These are phyloP conservation scores for Ceratonia siliqua DNA, from an alignment of 306 rosid genomes.

Conservation along the genomic window DNA sequence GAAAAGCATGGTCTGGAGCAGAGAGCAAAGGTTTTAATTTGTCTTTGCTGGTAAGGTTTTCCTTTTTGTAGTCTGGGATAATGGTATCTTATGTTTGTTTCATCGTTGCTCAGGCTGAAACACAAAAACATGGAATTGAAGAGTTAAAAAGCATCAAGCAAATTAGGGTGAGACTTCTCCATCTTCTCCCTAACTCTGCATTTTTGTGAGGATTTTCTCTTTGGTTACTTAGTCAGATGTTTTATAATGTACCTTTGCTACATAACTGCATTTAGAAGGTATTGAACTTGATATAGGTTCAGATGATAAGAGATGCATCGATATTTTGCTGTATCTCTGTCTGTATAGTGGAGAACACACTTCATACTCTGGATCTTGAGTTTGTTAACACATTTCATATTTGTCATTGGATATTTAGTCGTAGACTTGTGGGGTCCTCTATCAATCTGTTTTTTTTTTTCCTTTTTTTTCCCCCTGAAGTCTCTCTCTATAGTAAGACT, in stretches of 20 bases:
- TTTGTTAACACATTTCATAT: too few species aligned
- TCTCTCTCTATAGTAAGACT: too few species aligned
- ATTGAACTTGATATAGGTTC: not conserved
- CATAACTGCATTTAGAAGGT: not conserved
- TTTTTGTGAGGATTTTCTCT: too few species aligned
- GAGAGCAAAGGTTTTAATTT: conserved; percentile 76
- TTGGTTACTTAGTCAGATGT: not conserved
- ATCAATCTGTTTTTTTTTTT: too few species aligned
- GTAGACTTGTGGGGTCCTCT: too few species aligned
- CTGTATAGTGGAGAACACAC: not conserved
- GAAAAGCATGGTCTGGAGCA: conserved; percentile 92
- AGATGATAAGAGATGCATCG: not conserved
- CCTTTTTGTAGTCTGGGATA: conserved; percentile 10
- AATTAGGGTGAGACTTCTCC: conserved; percentile 69
- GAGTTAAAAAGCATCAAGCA: conserved; percentile 79
- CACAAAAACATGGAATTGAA: conserved; percentile 84
- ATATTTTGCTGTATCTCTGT: not conserved
- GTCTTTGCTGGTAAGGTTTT: conserved; percentile 1
- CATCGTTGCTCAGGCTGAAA: conserved; percentile 70
- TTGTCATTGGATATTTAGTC: too few species aligned
- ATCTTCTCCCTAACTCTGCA: not conserved
- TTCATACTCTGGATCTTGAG: not conserved
- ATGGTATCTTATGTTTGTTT: conserved; percentile 19
- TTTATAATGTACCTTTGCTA: not conserved
- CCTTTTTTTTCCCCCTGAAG: too few species aligned